phyloP scores from a whole-genome alignment of 208 protist species.

The Leishmania turanica region DNA sequence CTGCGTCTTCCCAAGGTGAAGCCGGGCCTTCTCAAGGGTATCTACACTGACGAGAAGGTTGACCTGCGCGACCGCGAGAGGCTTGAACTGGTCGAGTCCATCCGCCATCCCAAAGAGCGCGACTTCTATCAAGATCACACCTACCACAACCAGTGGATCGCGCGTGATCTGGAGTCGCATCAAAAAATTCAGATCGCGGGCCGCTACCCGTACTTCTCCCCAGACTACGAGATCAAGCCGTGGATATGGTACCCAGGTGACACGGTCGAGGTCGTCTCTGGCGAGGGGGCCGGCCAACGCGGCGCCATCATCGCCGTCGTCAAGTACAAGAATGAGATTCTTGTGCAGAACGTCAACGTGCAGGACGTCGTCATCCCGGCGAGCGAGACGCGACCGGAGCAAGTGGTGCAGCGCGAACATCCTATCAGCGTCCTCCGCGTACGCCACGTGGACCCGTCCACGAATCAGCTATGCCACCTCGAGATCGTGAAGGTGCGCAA shows the following conservation, averaged over 20 bases:
- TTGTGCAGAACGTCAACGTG: slow-evolving; percentile 91
- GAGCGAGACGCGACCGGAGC: slow-evolving; percentile 80
- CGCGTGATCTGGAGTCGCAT: slow-evolving; percentile 71
- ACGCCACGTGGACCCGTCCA: slow-evolving; percentile 83
- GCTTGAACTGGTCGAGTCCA: slow-evolving; percentile 78
- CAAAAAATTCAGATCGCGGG: slow-evolving; percentile 57
- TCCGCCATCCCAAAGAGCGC: slow-evolving; percentile 84
- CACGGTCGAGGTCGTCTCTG: slow-evolving; percentile 76
- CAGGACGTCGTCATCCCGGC: slow-evolving; percentile 89
- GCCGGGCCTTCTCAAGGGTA: slow-evolving; percentile 58
- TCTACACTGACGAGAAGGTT: slow-evolving; percentile 74
- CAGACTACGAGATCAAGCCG: slow-evolving; percentile 59
- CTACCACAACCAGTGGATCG: slow-evolving; percentile 91
- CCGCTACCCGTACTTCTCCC: slow-evolving; percentile 72
- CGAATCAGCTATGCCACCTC: slow-evolving; percentile 69
- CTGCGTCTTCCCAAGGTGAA: slow-evolving; percentile 75
- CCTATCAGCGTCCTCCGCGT: slow-evolving; percentile 78
- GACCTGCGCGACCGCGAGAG: slow-evolving; percentile 82
- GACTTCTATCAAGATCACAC: slow-evolving; percentile 94
- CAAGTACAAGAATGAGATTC: slow-evolving; percentile 90
- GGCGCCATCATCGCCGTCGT: slow-evolving; percentile 86
- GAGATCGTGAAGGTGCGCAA: slow-evolving; percentile 84
- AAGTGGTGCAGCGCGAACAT: slow-evolving; percentile 87
- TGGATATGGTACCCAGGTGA: slow-evolving; percentile 92
- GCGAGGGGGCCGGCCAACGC: slow-evolving; percentile 78